These are phyloP conservation scores for Verticillium longisporum DNA, from an alignment of 2,329 filamentous ascomycete species.

Conservation along the genomic window DNA sequence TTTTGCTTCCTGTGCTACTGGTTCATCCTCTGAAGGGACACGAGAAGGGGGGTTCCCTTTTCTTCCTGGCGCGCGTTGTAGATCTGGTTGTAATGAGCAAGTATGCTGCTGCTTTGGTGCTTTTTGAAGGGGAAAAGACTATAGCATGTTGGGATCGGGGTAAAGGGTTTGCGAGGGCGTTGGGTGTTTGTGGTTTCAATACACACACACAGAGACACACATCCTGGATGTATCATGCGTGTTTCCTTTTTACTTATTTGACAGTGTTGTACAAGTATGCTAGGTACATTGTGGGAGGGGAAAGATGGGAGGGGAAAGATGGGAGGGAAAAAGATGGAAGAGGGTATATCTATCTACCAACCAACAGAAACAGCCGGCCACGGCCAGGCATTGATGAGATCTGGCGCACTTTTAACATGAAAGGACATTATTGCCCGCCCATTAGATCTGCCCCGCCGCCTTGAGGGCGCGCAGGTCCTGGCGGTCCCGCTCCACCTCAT, in stretches of 20 bases:
- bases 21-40: conserved; percentile 50
- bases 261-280: conserved; percentile 7
- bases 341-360: conserved; percentile 1
- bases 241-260: neutral
- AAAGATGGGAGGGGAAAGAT: too few relatives aligned
- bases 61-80: neutral
- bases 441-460: neutral
- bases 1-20: conserved; percentile 85
- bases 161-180: conserved; percentile 9
- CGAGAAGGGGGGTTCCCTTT: neutral
- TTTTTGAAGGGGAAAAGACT: conserved; percentile 8
- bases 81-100: neutral
- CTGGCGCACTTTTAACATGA: neutral
- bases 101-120: neutral
- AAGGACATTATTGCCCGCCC: too few relatives aligned
- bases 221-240: conserved; percentile 8
- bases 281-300: conserved; percentile 2
- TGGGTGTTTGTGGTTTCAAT: conserved; percentile 4
- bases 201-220: neutral
- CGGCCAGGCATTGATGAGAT: neutral
- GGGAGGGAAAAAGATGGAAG: neutral
- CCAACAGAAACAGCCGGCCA: neutral
- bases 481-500: conserved; percentile 43
- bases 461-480: neutral
- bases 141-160: conserved; percentile 3